phyloP scores from a whole-genome alignment of 305 asterid genomes.

The Solanum hybrid region DNA sequence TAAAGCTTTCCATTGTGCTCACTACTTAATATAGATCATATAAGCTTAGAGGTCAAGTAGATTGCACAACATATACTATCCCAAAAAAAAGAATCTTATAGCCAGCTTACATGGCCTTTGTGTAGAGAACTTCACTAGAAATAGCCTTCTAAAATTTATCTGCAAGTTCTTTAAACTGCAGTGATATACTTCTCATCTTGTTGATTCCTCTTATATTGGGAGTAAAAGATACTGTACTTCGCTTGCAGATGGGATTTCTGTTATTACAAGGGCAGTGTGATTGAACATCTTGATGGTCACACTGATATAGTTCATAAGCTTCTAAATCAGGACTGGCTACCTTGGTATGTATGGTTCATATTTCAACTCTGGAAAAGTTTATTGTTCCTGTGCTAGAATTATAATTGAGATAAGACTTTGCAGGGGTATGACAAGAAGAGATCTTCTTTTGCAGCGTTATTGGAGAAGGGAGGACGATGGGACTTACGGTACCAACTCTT shows the following conservation, averaged over 20 bases:
- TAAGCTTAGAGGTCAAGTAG: neutral
- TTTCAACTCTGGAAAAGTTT: slow-evolving; percentile 7
- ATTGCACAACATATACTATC: neutral
- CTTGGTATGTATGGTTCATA: slow-evolving; percentile 64
- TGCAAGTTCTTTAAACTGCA: neutral
- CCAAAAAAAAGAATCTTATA: neutral
- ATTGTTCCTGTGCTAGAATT: neutral
- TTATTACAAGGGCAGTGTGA: slow-evolving; percentile 72
- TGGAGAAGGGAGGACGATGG: slow-evolving; percentile 99
- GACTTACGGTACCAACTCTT: slow-evolving; percentile 60
- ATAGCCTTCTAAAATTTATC: neutral
- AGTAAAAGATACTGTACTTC: neutral
- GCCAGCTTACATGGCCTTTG: neutral
- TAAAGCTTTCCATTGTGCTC: neutral
- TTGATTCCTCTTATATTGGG: neutral
- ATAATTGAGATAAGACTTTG: slow-evolving; percentile 12
- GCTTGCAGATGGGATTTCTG: slow-evolving; percentile 97
- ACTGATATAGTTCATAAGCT: slow-evolving; percentile 87
- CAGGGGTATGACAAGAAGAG: slow-evolving; percentile 95
- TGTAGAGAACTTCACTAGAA: neutral
- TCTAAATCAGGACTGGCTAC: slow-evolving; percentile 73
- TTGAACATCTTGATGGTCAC: slow-evolving; percentile 97
- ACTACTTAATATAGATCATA: neutral
- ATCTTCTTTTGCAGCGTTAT: slow-evolving; percentile 81
- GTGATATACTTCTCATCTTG: neutral